These are phyloP conservation scores for Fusarium piperis DNA, from an alignment of 2,329 filamentous ascomycete species.

Conservation along the genomic window DNA sequence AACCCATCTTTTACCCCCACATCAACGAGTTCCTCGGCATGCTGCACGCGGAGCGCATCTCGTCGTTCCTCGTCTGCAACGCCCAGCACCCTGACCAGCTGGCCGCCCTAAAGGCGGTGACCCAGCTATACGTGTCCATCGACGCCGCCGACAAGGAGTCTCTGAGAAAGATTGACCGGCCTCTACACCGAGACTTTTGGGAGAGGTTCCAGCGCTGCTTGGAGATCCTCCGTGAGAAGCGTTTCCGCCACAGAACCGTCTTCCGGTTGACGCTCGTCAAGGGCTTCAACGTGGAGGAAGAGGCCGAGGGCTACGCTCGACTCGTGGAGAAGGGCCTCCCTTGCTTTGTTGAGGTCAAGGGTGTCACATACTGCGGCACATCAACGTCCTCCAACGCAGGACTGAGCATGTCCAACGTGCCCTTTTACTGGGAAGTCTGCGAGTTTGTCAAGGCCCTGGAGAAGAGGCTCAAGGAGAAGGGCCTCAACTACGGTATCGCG, in stretches of 20 bases:
- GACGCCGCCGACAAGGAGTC: conserved; percentile 92
- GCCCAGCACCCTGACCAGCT: conserved; percentile 95
- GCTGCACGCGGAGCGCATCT: conserved; percentile 87
- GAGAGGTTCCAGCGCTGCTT: conserved; percentile 92
- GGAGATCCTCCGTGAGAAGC: conserved; percentile 85
- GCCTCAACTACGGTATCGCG: conserved; percentile 86
- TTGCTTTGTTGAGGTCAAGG: conserved; percentile 95
- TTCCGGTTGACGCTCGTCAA: conserved; percentile 96
- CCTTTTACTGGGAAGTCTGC: conserved; percentile 91
- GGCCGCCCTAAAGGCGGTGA: conserved; percentile 82
- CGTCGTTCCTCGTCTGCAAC: conserved; percentile 95
- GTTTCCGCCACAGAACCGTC: conserved; percentile 88
- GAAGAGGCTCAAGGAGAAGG: conserved; percentile 71
- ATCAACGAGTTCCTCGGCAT: conserved; percentile 92
- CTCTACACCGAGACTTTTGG: conserved; percentile 96
- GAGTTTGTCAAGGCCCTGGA: conserved; percentile 84
- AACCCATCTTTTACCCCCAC: conserved; percentile 98
- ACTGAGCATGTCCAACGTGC: conserved; percentile 96
- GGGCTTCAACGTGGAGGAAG: conserved; percentile 96
- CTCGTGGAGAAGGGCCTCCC: conserved; percentile 87
- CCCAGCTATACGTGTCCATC: conserved; percentile 95
- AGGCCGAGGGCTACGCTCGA: conserved; percentile 88
- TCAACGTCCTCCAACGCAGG: conserved; percentile 84
- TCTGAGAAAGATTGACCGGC: conserved; percentile 87
- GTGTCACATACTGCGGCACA: conserved; percentile 96